Percentiles rank a stretch among this genome's conserved stretches.
phyloP scores from a whole-genome alignment of 208 protist species.

The Naegleria lovaniensis region DNA sequence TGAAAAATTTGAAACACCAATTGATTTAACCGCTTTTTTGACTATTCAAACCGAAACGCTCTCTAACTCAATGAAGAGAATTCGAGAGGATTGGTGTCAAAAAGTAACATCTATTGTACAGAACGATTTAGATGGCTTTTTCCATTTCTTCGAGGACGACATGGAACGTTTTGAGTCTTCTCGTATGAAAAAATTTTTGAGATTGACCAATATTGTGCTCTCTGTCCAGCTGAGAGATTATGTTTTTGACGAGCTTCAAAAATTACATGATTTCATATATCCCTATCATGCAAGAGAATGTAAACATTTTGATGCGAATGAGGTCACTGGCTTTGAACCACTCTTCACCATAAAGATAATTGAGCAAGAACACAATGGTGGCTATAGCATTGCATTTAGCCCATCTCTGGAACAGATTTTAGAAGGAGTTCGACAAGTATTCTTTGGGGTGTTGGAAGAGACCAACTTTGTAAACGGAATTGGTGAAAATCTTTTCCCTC shows the following conservation, averaged over 20 bases:
- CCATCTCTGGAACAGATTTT: background rate
- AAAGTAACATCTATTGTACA: slow-evolving; percentile 79
- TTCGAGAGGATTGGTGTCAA: slow-evolving; percentile 77
- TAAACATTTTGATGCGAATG: background rate
- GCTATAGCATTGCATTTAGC: background rate
- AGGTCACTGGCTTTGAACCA: background rate
- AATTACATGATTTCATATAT: slow-evolving; percentile 57
- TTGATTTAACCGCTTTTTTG: background rate
- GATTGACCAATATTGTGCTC: slow-evolving; percentile 80
- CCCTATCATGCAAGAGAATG: background rate
- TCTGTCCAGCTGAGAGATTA: slow-evolving; percentile 68
- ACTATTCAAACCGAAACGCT: background rate
- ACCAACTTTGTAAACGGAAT: slow-evolving; percentile 62
- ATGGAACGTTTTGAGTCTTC: slow-evolving; percentile 65
- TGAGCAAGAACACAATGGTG: background rate
- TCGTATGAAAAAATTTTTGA: slow-evolving; percentile 70
- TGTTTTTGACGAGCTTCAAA: slow-evolving; percentile 60
- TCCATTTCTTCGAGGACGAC: slow-evolving; percentile 86
- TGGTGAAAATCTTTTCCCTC: slow-evolving; percentile 79
- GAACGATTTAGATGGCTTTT: slow-evolving; percentile 79
- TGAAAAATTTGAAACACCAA: background rate
- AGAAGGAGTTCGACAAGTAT: slow-evolving; percentile 55
- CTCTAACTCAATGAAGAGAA: background rate
- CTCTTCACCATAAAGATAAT: background rate
- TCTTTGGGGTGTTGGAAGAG: slow-evolving; percentile 46